These are phyloP conservation scores for Boletus pseudopeckii DNA, from an alignment of 768 basidiomycete genomes.

Conservation along the genomic window DNA sequence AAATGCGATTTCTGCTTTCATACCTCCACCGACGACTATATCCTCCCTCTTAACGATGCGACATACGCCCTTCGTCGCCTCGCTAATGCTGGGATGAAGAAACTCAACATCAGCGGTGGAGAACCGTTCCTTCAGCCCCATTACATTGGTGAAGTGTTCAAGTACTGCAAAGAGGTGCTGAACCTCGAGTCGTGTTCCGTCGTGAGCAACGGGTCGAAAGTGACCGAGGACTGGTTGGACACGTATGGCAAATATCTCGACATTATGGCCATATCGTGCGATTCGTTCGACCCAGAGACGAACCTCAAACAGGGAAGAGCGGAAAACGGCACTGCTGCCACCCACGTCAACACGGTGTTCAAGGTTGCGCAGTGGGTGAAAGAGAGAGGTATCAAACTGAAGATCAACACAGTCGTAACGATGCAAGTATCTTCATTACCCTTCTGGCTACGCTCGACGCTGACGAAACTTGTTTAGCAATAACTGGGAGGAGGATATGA, in stretches of 20 bases:
- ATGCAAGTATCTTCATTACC: conserved; percentile 11
- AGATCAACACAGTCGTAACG: conserved; percentile 34
- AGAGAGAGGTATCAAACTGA: conserved; percentile 29
- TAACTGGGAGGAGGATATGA: conserved; percentile 37
- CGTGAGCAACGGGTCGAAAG: conserved; percentile 32
- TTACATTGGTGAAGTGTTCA: conserved; percentile 34
- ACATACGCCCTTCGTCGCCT: conserved; percentile 30
- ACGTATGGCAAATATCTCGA: conserved; percentile 35
- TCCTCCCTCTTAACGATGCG: conserved; percentile 31
- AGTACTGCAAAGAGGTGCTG: conserved; percentile 33
- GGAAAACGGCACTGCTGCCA: conserved; percentile 25
- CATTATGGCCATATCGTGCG: conserved; percentile 37
- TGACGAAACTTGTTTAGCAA: conserved; percentile 15
- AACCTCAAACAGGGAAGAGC: conserved; percentile 29
- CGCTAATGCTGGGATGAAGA: conserved; percentile 31
- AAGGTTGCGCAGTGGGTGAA: conserved; percentile 32
- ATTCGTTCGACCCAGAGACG: conserved; percentile 32
- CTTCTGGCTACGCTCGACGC: not conserved
- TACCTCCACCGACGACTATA: conserved; percentile 24
- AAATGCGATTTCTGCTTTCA: conserved; percentile 36
- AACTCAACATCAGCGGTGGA: conserved; percentile 34
- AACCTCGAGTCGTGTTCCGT: conserved; percentile 29
- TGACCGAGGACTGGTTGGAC: conserved; percentile 36
- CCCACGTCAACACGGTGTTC: conserved; percentile 29
- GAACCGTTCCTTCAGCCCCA: conserved; percentile 31